Evolutionary conservation across 331 rosid genomes (phyloP).

Genomic region (Dryas integrifolia): DNA sequence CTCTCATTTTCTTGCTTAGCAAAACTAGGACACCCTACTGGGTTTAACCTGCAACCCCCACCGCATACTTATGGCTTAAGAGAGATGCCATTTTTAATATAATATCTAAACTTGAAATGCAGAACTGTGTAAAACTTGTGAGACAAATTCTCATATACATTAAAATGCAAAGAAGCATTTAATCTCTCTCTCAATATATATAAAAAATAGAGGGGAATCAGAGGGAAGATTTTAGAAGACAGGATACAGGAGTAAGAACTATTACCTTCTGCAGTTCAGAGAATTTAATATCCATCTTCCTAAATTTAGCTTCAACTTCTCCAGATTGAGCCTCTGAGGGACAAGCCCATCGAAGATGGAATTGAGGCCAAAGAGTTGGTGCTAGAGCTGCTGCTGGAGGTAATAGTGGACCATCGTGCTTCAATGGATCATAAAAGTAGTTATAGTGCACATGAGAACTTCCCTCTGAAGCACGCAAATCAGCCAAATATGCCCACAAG

Average conservation of each 20-base stretch:
- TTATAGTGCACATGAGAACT: constrained; percentile 71
- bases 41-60: too few relatives aligned
- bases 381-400: constrained; percentile 98
- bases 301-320: constrained; percentile 67
- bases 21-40: too few relatives aligned
- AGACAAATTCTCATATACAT: too few relatives aligned
- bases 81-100: too few relatives aligned
- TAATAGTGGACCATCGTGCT: constrained; percentile 52
- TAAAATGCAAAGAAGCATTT: too few relatives aligned
- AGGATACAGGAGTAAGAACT: background rate
- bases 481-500: constrained; percentile 81
- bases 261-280: constrained; percentile 75
- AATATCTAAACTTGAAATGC: too few relatives aligned
- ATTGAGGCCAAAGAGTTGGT: constrained; percentile 92
- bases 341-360: constrained; percentile 95
- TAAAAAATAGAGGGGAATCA: too few relatives aligned
- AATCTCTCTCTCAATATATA: too few relatives aligned
- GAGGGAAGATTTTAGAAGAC: background rate
- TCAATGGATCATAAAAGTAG: constrained; percentile 70
- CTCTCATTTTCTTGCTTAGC: too few relatives aligned
- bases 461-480: constrained; percentile 64
- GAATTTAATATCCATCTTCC: constrained; percentile 54
- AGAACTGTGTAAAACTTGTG: too few relatives aligned
- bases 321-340: constrained; percentile 77
- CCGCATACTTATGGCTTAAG: too few relatives aligned